These are phyloP conservation scores for Saccharomycopsis malanga DNA, from an alignment of 805 yeast genomes.

Conservation along the genomic window DNA sequence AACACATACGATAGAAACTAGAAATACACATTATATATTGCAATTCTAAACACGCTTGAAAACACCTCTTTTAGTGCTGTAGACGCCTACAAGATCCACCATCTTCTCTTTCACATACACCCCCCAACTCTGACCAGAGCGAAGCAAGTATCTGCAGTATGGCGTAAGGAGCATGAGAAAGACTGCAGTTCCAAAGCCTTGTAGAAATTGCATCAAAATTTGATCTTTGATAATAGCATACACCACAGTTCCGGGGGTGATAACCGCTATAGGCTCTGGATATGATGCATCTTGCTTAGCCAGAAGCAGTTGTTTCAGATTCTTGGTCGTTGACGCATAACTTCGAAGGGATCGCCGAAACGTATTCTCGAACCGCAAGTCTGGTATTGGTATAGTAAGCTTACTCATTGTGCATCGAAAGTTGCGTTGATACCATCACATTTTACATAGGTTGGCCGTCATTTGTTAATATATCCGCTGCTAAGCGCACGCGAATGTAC, in stretches of 20 bases:
- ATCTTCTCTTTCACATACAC: slow-evolving; percentile 1
- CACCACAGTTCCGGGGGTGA: slow-evolving; percentile 40
- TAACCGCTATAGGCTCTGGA: slow-evolving; percentile 30
- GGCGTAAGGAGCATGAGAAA: slow-evolving; percentile 17
- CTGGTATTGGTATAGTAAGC: slow-evolving; percentile 39
- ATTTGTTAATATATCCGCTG: neutral
- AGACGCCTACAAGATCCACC: neutral
- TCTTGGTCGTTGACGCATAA: slow-evolving; percentile 3
- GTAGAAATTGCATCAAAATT: slow-evolving; percentile 48
- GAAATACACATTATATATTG: too few species aligned
- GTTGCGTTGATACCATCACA: too few species aligned
- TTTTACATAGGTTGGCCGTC: neutral
- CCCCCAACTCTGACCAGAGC: slow-evolving; percentile 18
- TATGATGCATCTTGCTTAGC: slow-evolving; percentile 3
- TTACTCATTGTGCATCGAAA: too few species aligned
- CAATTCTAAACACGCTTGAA: neutral
- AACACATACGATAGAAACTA: neutral
- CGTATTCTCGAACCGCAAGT: slow-evolving; percentile 58
- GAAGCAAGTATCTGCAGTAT: slow-evolving; percentile 7
- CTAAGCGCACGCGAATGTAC: too few species aligned
- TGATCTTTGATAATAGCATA: slow-evolving; percentile 48
- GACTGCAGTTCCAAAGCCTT: slow-evolving; percentile 35
- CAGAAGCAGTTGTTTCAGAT: neutral
- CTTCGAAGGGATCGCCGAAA: slow-evolving; percentile 37
- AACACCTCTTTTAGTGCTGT: neutral